Conservation (phyloP, 441 rosid species). For the Rhodomyrtus psidioides region DNA sequence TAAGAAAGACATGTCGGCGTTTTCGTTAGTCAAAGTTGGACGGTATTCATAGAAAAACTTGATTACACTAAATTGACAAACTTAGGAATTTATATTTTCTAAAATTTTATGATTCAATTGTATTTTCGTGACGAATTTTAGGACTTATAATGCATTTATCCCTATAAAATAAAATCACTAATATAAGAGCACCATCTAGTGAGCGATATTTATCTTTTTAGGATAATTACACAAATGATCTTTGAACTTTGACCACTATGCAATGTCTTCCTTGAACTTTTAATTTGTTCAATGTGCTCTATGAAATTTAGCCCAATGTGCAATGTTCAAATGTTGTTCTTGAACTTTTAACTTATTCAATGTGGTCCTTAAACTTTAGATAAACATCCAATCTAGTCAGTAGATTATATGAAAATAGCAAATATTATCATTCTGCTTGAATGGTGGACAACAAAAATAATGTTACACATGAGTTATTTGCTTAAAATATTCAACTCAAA, state of each 20-base stretch:
- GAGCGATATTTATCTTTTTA: background rate
- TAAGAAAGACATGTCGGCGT: no score
- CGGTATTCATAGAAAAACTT: no score
- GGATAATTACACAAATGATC: background rate
- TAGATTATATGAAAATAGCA: no score
- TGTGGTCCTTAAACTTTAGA: accelerated
- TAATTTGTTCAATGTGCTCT: background rate
- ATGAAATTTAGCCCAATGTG: accelerated
- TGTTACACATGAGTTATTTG: accelerated
- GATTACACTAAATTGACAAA: no score
- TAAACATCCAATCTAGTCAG: background rate
- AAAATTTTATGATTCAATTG: no score
- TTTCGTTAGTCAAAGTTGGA: no score
- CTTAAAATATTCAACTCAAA: background rate
- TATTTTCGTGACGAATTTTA: no score
- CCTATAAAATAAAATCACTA: background rate
- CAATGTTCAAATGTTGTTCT: background rate
- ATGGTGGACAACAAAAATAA: background rate
- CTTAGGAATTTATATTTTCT: no score
- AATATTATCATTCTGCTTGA: background rate
- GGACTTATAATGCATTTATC: no score
- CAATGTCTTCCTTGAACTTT: accelerated
- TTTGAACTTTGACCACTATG: background rate
- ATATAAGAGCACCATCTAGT: background rate
- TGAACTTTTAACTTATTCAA: accelerated